Evolutionary conservation across 345 rosid species (phyloP).

Genomic region (Populus euphratica): DNA sequence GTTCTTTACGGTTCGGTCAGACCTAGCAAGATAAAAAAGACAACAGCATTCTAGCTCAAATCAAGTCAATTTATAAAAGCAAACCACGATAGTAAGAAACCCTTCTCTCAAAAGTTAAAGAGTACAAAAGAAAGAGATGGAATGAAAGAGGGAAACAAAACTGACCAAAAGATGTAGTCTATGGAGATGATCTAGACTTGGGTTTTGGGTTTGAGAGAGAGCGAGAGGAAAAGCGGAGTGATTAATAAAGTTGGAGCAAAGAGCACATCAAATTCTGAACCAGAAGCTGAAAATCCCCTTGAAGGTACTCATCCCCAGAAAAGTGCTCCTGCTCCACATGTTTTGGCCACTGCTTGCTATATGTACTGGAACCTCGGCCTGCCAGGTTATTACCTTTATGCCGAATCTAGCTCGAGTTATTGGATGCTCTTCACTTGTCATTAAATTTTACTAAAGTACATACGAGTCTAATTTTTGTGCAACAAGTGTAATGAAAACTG

Average conservation of each 20-base stretch:
- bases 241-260: neutral
- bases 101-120: neutral
- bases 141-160: slow-evolving; percentile 5
- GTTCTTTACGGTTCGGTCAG: slow-evolving; percentile 17
- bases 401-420: slow-evolving; percentile 20
- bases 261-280: slow-evolving; percentile 22
- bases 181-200: slow-evolving; percentile 12
- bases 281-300: slow-evolving; percentile 22
- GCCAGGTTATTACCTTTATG: slow-evolving; percentile 24
- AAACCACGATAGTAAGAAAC: neutral
- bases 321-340: slow-evolving; percentile 10
- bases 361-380: slow-evolving; percentile 18
- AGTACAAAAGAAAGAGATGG: neutral
- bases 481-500: neutral
- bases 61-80: neutral
- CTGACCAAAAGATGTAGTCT: slow-evolving; percentile 6
- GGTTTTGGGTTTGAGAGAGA: slow-evolving; percentile 6
- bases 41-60: neutral
- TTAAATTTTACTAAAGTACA: slow-evolving; percentile 9
- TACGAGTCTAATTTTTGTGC: slow-evolving; percentile 8
- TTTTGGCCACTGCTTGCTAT: slow-evolving; percentile 30
- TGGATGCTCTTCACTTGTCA: slow-evolving; percentile 17
- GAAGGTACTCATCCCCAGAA: slow-evolving; percentile 13
- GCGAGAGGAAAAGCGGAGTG: neutral
- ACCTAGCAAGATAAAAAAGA: slow-evolving; percentile 25